Conservation (phyloP, 2,329 filamentous ascomycete species). For the Aspergillus novoparasiticus region DNA sequence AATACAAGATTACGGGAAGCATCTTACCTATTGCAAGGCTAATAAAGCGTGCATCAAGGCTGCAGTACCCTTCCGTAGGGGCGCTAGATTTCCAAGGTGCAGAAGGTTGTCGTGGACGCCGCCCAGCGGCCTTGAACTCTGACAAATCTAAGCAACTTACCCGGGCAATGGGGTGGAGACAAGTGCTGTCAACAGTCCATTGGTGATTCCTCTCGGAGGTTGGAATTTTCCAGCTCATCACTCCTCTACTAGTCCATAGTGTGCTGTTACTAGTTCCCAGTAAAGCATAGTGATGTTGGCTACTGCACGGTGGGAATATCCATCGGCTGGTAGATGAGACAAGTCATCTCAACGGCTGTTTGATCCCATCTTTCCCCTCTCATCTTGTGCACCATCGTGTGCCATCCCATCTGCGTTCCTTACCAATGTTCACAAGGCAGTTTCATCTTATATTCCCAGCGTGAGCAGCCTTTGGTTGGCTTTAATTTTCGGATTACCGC, state of each 20-base stretch:
- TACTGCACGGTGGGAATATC: conserved; percentile 12
- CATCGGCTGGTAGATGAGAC: conserved; percentile 6
- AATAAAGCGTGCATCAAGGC: neutral
- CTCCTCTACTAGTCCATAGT: conserved; percentile 1
- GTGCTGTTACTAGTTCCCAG: conserved; percentile 7
- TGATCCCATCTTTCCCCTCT: neutral
- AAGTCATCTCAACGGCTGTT: conserved; percentile 12
- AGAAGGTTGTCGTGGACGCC: neutral
- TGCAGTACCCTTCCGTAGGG: neutral
- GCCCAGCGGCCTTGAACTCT: neutral
- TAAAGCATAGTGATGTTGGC: conserved; percentile 10
- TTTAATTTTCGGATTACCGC: neutral
- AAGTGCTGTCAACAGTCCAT: neutral
- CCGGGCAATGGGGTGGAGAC: conserved; percentile 1
- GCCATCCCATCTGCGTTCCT: neutral
- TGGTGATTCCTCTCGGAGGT: neutral
- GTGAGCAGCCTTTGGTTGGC: neutral
- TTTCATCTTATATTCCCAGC: neutral
- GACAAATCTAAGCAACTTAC: conserved; percentile 1
- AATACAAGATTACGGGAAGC: neutral
- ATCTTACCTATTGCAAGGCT: neutral
- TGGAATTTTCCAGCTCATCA: neutral
- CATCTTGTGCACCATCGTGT: neutral
- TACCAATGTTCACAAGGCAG: neutral
- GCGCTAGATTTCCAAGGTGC: neutral